phyloP scores from a whole-genome alignment of 106 monocot genomes.

The Dactylorhiza incarnata region DNA sequence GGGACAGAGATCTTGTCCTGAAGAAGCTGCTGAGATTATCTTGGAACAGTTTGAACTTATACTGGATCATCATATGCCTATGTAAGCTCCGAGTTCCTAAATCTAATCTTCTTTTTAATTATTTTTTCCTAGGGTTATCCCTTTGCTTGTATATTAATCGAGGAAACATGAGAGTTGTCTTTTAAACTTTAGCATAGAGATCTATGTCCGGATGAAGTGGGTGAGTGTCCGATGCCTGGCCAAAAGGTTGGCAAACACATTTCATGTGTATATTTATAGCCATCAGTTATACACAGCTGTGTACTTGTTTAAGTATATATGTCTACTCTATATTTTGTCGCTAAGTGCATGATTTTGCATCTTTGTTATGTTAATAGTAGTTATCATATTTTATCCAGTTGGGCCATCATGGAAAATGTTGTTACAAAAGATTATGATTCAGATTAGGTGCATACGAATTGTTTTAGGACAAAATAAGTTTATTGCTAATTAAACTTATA shows the following conservation, averaged over 20 bases:
- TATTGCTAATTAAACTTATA: too few species aligned
- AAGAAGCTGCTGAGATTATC: conserved; percentile 2
- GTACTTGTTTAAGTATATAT: not conserved
- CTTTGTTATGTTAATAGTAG: not conserved
- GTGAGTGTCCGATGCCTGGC: not conserved
- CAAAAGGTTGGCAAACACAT: not conserved
- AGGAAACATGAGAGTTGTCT: not conserved
- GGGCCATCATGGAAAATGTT: not conserved
- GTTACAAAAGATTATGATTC: not conserved
- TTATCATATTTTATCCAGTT: not conserved
- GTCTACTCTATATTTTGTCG: not conserved
- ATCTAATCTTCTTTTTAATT: not conserved
- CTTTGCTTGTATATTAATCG: not conserved
- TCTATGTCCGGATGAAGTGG: not conserved
- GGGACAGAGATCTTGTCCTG: not conserved
- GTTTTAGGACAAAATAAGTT: too few species aligned
- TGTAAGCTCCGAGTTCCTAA: conserved; percentile 1
- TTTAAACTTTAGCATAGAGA: not conserved
- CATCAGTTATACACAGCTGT: not conserved
- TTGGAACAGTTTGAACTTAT: conserved; percentile 7
- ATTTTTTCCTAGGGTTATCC: not conserved
- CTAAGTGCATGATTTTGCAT: not conserved
- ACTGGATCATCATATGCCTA: conserved; percentile 7
- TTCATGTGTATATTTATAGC: not conserved
- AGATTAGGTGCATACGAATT: not conserved